Conservation (phyloP, 2,329 filamentous ascomycete genomes). For the Penicillium sp. region DNA sequence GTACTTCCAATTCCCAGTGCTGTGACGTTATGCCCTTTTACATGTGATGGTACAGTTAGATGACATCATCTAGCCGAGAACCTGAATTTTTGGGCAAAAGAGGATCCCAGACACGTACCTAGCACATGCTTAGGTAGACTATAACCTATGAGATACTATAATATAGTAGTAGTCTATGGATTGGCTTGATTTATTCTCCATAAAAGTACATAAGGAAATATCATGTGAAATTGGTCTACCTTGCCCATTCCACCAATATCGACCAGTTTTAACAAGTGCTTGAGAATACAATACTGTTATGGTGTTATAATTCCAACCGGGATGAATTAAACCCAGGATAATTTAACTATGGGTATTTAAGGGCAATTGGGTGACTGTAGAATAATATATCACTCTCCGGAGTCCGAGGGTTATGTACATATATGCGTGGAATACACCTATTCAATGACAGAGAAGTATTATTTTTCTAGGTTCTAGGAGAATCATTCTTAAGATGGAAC, state of each 20-base stretch:
- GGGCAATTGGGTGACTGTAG: not conserved
- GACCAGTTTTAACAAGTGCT: not conserved
- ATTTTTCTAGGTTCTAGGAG: not conserved
- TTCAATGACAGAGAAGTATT: too few species aligned
- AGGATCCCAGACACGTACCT: not conserved
- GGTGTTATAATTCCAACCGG: not conserved
- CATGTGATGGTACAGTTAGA: not conserved
- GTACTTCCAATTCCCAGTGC: not conserved
- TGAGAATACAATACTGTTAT: too few species aligned
- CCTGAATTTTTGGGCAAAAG: not conserved
- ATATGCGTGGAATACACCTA: not conserved
- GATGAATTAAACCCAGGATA: fast-evolving
- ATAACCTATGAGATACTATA: not conserved
- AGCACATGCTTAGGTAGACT: not conserved
- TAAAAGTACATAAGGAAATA: not conserved
- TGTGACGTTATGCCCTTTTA: conserved; percentile 1
- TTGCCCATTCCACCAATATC: not conserved
- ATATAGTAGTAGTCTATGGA: not conserved
- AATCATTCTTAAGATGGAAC: too few species aligned
- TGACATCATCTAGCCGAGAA: not conserved
- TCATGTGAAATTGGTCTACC: not conserved
- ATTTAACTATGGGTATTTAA: not conserved
- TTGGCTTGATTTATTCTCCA: not conserved
- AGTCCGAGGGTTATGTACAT: too few species aligned
- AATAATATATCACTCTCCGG: too few species aligned